Evolutionary conservation across 768 basidiomycete genomes (phyloP).

Genomic region (Strobilomyces confusus): DNA sequence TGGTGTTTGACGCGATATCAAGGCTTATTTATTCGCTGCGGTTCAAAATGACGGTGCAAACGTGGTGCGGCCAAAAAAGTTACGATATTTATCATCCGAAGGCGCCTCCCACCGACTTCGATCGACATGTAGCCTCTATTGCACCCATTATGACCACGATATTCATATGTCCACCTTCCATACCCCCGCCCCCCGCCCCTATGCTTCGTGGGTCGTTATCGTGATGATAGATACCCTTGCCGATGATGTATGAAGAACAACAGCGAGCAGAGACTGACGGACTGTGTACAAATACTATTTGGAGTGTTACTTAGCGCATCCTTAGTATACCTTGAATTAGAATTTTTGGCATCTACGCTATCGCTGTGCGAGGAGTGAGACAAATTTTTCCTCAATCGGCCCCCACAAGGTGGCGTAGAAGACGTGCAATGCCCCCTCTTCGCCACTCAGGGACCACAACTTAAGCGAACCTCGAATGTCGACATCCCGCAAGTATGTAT

Average conservation of each 20-base stretch:
- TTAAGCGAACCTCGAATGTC: slow-evolving; percentile 11
- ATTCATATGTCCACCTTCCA: slow-evolving; percentile 20
- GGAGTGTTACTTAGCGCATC: slow-evolving; percentile 29
- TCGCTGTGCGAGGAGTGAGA: neutral
- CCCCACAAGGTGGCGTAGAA: slow-evolving; percentile 9
- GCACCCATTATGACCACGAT: slow-evolving; percentile 22
- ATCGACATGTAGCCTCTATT: slow-evolving; percentile 29
- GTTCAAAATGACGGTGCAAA: slow-evolving; percentile 26
- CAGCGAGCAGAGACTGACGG: slow-evolving; percentile 27
- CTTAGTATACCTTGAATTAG: slow-evolving; percentile 36
- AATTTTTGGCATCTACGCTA: slow-evolving; percentile 25
- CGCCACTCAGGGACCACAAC: slow-evolving; percentile 24
- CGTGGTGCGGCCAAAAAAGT: slow-evolving; percentile 21
- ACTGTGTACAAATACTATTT: slow-evolving; percentile 33
- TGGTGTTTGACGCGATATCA: slow-evolving; percentile 20
- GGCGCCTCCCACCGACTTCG: slow-evolving; percentile 3
- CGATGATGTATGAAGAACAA: slow-evolving; percentile 25
- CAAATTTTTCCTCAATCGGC: neutral
- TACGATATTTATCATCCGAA: slow-evolving; percentile 24
- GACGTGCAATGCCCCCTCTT: slow-evolving; percentile 1
- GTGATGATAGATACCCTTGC: slow-evolving; percentile 33
- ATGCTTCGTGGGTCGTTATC: slow-evolving; percentile 23
- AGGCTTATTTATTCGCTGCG: slow-evolving; percentile 30
- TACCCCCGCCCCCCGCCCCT: slow-evolving; percentile 12
- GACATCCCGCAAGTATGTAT: slow-evolving; percentile 8